phyloP scores from a whole-genome alignment of 768 basidiomycete genomes.

The Pulveroboletus frians region DNA sequence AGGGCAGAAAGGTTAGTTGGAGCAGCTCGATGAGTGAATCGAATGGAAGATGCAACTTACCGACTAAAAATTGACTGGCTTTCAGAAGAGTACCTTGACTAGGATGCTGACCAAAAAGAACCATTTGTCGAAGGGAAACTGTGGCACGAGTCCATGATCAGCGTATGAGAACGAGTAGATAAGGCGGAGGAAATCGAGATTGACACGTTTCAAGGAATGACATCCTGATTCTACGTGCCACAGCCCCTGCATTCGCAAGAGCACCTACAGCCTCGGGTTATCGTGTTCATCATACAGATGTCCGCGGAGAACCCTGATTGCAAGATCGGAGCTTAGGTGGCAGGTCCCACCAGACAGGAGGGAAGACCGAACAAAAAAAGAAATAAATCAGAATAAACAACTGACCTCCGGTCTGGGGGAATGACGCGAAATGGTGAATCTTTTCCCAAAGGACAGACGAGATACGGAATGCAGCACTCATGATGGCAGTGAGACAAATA shows the following conservation, averaged over 20 bases:
- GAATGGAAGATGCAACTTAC: not conserved
- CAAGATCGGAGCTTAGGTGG: not conserved
- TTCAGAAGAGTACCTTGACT: conserved; percentile 16
- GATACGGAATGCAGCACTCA: conserved; percentile 59
- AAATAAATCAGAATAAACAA: conserved; percentile 2
- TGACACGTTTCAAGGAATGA: not conserved
- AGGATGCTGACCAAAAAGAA: conserved; percentile 16
- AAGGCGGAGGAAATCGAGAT: not conserved
- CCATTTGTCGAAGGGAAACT: conserved; percentile 17
- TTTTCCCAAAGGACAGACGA: conserved; percentile 78
- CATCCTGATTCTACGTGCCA: not conserved
- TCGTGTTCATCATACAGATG: not conserved
- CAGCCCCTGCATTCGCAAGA: not conserved
- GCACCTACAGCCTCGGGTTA: not conserved
- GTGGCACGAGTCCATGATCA: not conserved
- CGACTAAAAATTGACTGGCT: conserved; percentile 14
- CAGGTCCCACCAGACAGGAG: not conserved
- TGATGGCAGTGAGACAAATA: conserved; percentile 10
- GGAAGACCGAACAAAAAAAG: not conserved
- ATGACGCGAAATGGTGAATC: conserved; percentile 87
- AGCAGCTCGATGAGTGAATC: too few relatives aligned
- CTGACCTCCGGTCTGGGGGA: conserved; percentile 87
- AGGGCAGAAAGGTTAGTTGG: not conserved
- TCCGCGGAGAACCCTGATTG: not conserved
- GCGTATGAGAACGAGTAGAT: not conserved